A percentile compares a stretch with the other conserved stretches of the same genome.
Conservation (phyloP, 2,329 filamentous ascomycete genomes). For the Plenodomus tracheiphilus region DNA sequence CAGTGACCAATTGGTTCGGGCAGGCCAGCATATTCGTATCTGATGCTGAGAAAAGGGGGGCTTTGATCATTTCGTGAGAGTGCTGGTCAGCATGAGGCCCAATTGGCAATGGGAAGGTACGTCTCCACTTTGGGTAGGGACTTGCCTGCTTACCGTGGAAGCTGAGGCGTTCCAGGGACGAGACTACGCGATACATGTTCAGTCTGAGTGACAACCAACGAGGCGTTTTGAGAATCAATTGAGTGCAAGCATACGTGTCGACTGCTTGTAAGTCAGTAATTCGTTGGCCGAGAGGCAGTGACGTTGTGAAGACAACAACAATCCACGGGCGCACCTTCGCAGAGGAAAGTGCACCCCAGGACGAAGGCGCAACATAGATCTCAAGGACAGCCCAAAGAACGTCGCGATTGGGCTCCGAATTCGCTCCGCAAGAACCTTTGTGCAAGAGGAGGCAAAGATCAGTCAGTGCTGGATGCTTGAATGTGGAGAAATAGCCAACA, state of each 20-base stretch:
- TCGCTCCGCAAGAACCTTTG: too few species aligned
- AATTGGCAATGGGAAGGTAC: too few species aligned
- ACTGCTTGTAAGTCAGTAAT: not conserved
- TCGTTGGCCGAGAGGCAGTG: not conserved
- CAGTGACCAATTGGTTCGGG: not conserved
- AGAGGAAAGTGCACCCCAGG: not conserved
- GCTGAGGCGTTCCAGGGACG: too few species aligned
- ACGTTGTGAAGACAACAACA: not conserved
- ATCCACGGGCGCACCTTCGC: not conserved
- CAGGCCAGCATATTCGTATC: not conserved
- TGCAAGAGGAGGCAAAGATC: too few species aligned
- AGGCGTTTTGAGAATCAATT: not conserved
- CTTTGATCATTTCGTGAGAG: not conserved
- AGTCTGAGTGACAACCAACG: not conserved
- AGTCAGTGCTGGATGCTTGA: too few species aligned
- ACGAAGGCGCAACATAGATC: not conserved
- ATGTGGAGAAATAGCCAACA: too few species aligned
- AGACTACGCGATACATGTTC: not conserved
- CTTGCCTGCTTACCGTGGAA: too few species aligned
- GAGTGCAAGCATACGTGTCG: not conserved
- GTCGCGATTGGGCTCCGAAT: too few species aligned
- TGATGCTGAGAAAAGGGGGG: not conserved
- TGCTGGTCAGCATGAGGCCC: not conserved
- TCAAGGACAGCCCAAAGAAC: too few species aligned
- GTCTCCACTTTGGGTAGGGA: too few species aligned